Base-by-base conservation (phyloP, 805 yeast genomes). In the Candida loeiensis region DNA sequence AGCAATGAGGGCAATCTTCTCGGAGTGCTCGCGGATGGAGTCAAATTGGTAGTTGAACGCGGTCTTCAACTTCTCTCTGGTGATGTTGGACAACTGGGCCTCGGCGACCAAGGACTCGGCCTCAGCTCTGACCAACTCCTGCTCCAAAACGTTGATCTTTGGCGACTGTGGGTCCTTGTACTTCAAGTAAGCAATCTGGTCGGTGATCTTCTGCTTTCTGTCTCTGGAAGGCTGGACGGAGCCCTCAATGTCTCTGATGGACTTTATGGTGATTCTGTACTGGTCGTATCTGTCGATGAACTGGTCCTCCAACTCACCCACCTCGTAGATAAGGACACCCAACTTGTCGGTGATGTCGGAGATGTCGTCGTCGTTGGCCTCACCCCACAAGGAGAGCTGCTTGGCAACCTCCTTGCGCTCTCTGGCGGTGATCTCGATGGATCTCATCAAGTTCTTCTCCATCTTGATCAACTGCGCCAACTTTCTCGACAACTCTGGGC, bases 41-140 rank as follows among this genome's bases (percentile, higher is more conserved):
- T 93, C 98, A 56, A 91, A 91, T 71, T 91, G 96, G 73, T 91
- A 90, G 74, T 85, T 82, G 78, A 86, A 93, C 40, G 97, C 95
- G 51, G 96, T 93, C 83, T 93, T 93, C 64, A 91, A 77, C 76
- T 90, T 90, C 73, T 90, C 97, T 71, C 99, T 86, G 56, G 98
- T 91, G 70, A 93, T 91, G 75, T 91, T 91, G 48, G 96, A 87
- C 63, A 91, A 80, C 76, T 91, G 99, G 45, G 98, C 98, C 76
- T 91, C 99, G 45, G 99, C 99, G 57, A 91, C 99, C 56, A 91
- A 80, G 37, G 96, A 88, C 74, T 93, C 98, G 51, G 98, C 98
- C 76, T 91, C 99, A 38, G 98, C 97, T 71, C 99, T 83, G 53
- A 93, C 98, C 64, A 93, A 79, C 73, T 93, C 98, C 74, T 93